These are phyloP conservation scores for Tolypocladium amazonense DNA, from an alignment of 2,329 filamentous ascomycete species.

Conservation along the genomic window DNA sequence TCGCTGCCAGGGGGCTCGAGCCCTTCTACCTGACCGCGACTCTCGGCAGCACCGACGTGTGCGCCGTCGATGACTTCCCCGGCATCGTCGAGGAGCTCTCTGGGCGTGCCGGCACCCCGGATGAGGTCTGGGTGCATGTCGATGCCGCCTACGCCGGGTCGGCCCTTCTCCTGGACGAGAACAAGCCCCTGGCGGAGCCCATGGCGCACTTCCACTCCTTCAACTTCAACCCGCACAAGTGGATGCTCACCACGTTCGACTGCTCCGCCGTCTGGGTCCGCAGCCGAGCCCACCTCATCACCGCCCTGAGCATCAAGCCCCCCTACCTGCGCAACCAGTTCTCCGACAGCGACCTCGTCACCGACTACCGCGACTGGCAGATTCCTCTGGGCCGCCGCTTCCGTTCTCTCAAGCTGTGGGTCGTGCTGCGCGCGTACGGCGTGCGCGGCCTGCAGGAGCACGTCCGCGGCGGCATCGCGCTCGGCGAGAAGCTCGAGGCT, in stretches of 20 bases:
- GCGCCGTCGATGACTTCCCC: constrained; percentile 72
- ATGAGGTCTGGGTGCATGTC: constrained; percentile 78
- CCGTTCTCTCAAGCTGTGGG: constrained; percentile 88
- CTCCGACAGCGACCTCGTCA: constrained; percentile 74
- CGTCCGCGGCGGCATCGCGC: constrained; percentile 54
- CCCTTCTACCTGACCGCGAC: constrained; percentile 83
- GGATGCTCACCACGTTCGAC: constrained; percentile 92
- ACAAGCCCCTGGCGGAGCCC: constrained; percentile 54
- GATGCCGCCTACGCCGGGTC: constrained; percentile 90
- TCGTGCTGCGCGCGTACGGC: constrained; percentile 77
- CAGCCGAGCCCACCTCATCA: constrained; percentile 63
- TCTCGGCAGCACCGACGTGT: constrained; percentile 79
- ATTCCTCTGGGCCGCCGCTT: constrained; percentile 87
- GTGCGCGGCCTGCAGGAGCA: constrained; percentile 64
- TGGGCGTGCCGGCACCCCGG: constrained; percentile 15
- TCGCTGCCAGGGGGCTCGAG: constrained; percentile 58
- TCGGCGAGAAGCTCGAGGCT: constrained; percentile 60
- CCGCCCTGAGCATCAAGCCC: constrained; percentile 68
- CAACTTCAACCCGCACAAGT: constrained; percentile 96
- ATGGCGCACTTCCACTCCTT: constrained; percentile 72
- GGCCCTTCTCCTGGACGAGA: constrained; percentile 72
- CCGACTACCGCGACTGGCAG: constrained; percentile 95
- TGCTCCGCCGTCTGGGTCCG: constrained; percentile 71
- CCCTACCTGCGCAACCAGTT: constrained; percentile 74
- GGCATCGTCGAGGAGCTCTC: constrained; percentile 47